Conservation (phyloP, 805 yeast species). For the Torulaspora indica region DNA sequence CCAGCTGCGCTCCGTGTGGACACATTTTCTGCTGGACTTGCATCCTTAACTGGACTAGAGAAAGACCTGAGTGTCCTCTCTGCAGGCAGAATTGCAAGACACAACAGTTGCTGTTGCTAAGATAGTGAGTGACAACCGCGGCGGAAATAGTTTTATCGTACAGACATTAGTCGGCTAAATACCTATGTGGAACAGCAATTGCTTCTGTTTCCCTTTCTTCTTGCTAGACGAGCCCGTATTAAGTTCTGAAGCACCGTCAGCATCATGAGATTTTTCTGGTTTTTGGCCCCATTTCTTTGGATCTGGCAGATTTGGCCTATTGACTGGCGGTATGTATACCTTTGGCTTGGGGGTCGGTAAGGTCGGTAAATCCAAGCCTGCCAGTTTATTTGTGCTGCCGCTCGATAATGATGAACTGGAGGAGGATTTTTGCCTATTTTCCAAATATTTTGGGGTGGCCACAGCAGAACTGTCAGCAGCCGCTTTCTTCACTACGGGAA, state of each 20-base stretch:
- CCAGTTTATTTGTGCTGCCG: conserved; percentile 17
- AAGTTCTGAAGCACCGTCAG: conserved; percentile 13
- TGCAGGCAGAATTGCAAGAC: conserved; percentile 62
- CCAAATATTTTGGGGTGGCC: conserved; percentile 33
- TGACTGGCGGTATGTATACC: conserved; percentile 53
- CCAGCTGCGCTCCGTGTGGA: conserved; percentile 86
- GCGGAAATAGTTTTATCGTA: neutral
- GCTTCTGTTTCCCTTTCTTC: conserved; percentile 49
- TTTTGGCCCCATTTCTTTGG: conserved; percentile 37
- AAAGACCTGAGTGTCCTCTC: conserved; percentile 83
- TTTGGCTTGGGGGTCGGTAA: conserved; percentile 36
- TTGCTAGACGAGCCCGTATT: conserved; percentile 24
- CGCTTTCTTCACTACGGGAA: conserved; percentile 12
- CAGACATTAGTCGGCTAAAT: conserved; percentile 25
- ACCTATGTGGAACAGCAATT: conserved; percentile 50
- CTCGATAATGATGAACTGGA: conserved; percentile 18
- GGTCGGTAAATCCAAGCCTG: conserved; percentile 45
- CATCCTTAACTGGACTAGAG: conserved; percentile 83
- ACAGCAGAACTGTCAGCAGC: conserved; percentile 22
- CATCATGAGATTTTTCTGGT: neutral
- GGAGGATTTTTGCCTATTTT: conserved; percentile 22
- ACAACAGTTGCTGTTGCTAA: conserved; percentile 47
- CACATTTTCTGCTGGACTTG: conserved; percentile 93
- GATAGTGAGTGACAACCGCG: conserved; percentile 1
- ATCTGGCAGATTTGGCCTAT: conserved; percentile 38